phyloP scores from a whole-genome alignment of 108 stramenopile genomes.

The Phaeodactylum tricornutum region DNA sequence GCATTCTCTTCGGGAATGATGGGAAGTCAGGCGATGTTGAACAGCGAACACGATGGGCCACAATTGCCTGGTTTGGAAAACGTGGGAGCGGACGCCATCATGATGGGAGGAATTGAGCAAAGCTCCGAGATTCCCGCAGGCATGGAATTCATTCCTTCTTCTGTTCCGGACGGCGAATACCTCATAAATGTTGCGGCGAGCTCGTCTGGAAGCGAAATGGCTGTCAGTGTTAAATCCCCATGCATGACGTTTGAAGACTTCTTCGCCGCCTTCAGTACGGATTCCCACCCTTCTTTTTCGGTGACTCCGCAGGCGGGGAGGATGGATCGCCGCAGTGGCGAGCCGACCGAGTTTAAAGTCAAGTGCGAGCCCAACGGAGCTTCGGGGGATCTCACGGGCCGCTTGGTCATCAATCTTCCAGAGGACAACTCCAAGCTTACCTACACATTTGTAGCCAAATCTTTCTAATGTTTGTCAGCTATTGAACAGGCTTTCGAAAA shows the following conservation, averaged over 20 bases:
- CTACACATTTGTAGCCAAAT: slow-evolving; percentile 56
- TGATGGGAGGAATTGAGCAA: slow-evolving; percentile 54
- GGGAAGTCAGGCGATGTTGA: slow-evolving; percentile 36
- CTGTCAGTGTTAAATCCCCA: slow-evolving; percentile 42
- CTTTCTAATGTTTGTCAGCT: too few relatives aligned
- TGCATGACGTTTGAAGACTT: slow-evolving; percentile 87
- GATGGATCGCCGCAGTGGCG: slow-evolving; percentile 79
- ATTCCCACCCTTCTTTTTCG: slow-evolving; percentile 67
- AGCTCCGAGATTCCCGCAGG: slow-evolving; percentile 58
- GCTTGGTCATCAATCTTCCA: slow-evolving; percentile 74
- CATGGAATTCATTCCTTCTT: slow-evolving; percentile 69
- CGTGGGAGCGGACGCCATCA: slow-evolving; percentile 52
- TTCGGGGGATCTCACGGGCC: slow-evolving; percentile 48
- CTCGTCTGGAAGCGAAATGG: slow-evolving; percentile 11
- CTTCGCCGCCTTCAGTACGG: slow-evolving; percentile 53
- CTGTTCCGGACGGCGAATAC: slow-evolving; percentile 55
- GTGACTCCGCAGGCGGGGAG: slow-evolving; percentile 56
- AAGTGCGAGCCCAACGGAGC: slow-evolving; percentile 48
- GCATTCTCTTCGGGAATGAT: slow-evolving; percentile 63
- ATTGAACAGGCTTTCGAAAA: too few relatives aligned
- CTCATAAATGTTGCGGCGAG: slow-evolving; percentile 50
- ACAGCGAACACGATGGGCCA: slow-evolving; percentile 35
- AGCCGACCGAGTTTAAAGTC: slow-evolving; percentile 45
- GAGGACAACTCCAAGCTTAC: slow-evolving; percentile 78
- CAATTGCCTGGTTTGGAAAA: slow-evolving; percentile 77